Evolutionary conservation across 345 rosid genomes (phyloP).

Genomic region (Streptanthus diversifolius): DNA sequence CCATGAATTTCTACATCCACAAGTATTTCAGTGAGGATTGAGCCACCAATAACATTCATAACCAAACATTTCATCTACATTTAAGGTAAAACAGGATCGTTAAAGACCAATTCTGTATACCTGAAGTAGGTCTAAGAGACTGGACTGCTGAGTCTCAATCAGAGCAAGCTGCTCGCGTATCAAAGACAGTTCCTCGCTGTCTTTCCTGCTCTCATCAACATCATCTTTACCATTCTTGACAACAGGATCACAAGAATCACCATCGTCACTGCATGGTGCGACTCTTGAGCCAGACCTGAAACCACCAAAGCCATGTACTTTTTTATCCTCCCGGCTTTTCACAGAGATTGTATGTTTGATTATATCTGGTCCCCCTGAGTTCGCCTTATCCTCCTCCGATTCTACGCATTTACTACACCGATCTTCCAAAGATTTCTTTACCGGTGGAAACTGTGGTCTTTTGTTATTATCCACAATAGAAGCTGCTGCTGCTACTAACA

Average conservation of each 20-base stretch:
- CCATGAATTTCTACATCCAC: constrained; percentile 76
- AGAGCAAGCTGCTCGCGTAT: constrained; percentile 75
- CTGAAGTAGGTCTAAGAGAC: constrained; percentile 77
- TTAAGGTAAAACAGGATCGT: neutral
- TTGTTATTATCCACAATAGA: constrained; percentile 31
- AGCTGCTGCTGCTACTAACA: constrained; percentile 5
- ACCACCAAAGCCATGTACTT: constrained; percentile 41
- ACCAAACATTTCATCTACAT: neutral
- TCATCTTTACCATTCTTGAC: constrained; percentile 35
- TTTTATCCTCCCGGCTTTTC: constrained; percentile 23
- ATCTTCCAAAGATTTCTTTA: constrained; percentile 20
- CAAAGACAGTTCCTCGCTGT: constrained; percentile 62
- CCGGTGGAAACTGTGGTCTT: constrained; percentile 31
- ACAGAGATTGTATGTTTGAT: constrained; percentile 53
- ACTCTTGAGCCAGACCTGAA: constrained; percentile 60
- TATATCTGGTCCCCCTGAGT: constrained; percentile 39
- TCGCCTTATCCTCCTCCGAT: constrained; percentile 35
- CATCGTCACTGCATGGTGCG: constrained; percentile 58
- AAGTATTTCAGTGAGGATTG: constrained; percentile 4
- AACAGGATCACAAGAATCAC: constrained; percentile 33
- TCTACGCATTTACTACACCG: constrained; percentile 22
- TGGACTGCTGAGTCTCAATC: constrained; percentile 84
- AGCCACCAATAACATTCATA: neutral
- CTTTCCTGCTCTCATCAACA: constrained; percentile 43
- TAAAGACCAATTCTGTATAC: constrained; percentile 37